Evolutionary conservation across 192 early-diverging fungal genomes (phyloP), one percentile per base, ranked within the genome.

Genomic region (Coemansia javaensis): DNA sequence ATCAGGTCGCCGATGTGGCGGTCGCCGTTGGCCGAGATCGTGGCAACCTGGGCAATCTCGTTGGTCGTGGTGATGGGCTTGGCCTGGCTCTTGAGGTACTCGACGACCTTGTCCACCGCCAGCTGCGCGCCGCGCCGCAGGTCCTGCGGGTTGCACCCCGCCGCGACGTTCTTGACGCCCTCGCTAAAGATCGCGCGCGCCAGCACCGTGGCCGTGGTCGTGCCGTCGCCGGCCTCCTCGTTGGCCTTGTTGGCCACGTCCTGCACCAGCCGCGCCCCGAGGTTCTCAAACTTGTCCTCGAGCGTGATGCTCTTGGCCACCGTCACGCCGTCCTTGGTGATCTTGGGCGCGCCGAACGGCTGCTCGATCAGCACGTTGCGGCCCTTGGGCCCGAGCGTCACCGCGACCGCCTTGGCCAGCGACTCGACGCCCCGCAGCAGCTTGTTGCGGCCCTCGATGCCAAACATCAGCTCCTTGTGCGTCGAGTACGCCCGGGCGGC

Each of bases 221-320:
- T 99, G 47, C 97, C 97, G 76, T 99, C 97, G 60, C 97, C 97
- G 50, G 97, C 97, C 57, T 85, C 77, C 80, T 99, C 97, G 78
- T 99, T 99, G 49, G 97, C 94, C 85, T 99, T 99, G 85, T 95
- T 96, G 42, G 97, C 97, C 42, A 99, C 97, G 79, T 99, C 97
- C 74, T 98, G 94, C 40, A 99, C 94, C 31, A 99, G 82, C 40
- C 69, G 84, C 36, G 97, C 97, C 50, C 97, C 97, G 33, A 99
- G 83, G 81, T 99, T 98, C 79, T 99, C 97, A 65, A 99, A 94
- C 77, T 91, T 94, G 79, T 99, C 92, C 70, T 97, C 89, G 27
- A 99, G 82, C 27, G 83, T 78, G 71, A 99, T 93, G 55, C 90
- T 86, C 81, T 97, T 98, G 44, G 97, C 97, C 17, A 99, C 97